A percentile compares a stretch with the other conserved stretches of the same genome.
Evolutionary conservation across 2,329 filamentous ascomycete genomes (phyloP).

Genomic region (Ilyonectria sp.): DNA sequence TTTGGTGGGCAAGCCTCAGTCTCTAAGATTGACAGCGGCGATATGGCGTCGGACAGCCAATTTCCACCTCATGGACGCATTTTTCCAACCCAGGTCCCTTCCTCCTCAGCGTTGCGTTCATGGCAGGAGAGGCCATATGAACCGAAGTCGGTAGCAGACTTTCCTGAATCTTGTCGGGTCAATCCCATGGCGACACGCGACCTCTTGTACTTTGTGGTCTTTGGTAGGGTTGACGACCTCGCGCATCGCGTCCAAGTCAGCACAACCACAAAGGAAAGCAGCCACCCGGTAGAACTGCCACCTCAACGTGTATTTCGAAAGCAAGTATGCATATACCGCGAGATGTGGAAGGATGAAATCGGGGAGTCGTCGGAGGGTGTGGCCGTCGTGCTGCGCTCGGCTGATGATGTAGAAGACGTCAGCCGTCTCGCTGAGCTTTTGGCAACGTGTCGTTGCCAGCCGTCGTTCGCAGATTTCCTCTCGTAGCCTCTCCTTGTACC

Average conservation of each 20-base stretch:
- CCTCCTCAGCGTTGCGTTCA: constrained; percentile 27
- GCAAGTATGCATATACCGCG: constrained; percentile 57
- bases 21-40: background rate
- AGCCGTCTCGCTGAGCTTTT: constrained; percentile 59
- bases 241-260: constrained; percentile 46
- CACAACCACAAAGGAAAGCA: constrained; percentile 50
- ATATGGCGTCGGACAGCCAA: background rate
- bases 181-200: constrained; percentile 57
- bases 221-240: constrained; percentile 63
- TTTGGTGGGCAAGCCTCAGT: background rate
- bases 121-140: constrained; percentile 55
- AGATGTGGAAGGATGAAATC: constrained; percentile 41
- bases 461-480: constrained; percentile 22
- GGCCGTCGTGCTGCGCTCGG: constrained; percentile 57
- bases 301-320: constrained; percentile 60
- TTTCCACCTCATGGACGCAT: background rate
- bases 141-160: constrained; percentile 48
- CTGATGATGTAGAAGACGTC: constrained; percentile 60
- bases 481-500: constrained; percentile 21
- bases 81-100: background rate
- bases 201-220: constrained; percentile 52
- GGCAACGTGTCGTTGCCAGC: constrained; percentile 1
- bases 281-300: constrained; percentile 58
- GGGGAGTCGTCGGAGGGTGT: constrained; percentile 49
- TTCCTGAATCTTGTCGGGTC: constrained; percentile 51